Percentiles rank a stretch among this genome's conserved stretches.
phyloP scores from a whole-genome alignment of 306 rosid genomes.

The Glycine tomentella region DNA sequence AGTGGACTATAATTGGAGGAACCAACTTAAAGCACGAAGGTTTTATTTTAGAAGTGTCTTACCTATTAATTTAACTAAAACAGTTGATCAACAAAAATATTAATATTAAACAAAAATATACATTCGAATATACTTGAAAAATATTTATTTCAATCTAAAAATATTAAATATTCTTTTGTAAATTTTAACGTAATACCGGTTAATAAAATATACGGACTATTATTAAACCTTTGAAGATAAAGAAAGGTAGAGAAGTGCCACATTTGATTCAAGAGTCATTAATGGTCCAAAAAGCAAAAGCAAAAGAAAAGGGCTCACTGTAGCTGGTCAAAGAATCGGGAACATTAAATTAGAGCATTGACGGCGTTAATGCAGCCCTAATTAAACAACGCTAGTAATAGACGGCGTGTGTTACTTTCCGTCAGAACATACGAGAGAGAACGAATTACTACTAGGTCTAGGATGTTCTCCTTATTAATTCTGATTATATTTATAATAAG shows the following conservation, averaged over 20 bases:
- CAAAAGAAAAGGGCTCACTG: constrained; percentile 33
- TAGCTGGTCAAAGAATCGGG: constrained; percentile 24
- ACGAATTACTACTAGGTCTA: no score
- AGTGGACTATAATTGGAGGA: neutral
- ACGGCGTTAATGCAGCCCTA: constrained; percentile 51
- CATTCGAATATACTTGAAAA: neutral
- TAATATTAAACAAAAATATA: neutral
- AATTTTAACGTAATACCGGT: no score
- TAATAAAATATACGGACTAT: no score
- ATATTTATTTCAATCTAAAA: neutral
- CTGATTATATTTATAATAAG: no score
- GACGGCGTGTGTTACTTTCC: constrained; percentile 53
- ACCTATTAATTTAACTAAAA: neutral
- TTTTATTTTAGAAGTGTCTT: neutral
- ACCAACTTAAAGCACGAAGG: neutral
- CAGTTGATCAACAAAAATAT: neutral
- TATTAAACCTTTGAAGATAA: neutral
- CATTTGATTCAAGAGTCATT: constrained; percentile 11
- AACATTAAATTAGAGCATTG: neutral
- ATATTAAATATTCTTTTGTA: neutral
- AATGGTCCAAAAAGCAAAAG: constrained; percentile 58
- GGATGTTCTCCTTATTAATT: no score
- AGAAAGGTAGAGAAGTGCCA: constrained; percentile 26
- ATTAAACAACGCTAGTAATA: constrained; percentile 28
- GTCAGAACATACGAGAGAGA: neutral